Base-by-base conservation (phyloP, 306 rosid species). In the Cicer judaicum region DNA sequence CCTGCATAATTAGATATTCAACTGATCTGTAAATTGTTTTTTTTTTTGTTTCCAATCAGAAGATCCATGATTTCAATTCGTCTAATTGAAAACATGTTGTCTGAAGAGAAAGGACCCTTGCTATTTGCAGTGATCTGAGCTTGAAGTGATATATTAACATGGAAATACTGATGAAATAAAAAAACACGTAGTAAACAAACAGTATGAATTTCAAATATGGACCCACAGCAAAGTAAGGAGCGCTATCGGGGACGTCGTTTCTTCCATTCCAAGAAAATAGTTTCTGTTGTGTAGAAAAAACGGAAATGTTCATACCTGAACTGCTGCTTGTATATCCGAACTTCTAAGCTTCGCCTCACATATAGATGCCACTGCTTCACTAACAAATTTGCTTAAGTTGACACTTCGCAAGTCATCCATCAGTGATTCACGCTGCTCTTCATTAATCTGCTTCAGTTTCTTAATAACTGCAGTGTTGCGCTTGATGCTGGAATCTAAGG, bases 341-440 rank as follows among this genome's bases (percentile, higher is more conserved):
- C 87, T 83, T 88, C 96, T 87, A 80, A 95, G 97, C 60, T 88
- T 95, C 64, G 99, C 99, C 42, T 95, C 99, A 77, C 98, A 92
- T 64, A 95, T 92, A 59, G 99, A 90, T 52, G 96, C 75, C 69
- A 95, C 98, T 43, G 99, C 99, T 88, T 95, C 99, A 73, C 97
- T 95, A 57, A 92, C 99, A 89, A 95, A 95, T 89, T 95, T 95
- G 86, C 97, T 95, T 52, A 95, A 85, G 83, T 95, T 95, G 84
- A 95, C 97, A 90, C 78, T 77, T 75, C 86, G 88, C 78, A 95
- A 80, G 16, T 95, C 99, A 10, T 95, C 99, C 86, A 90, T 88
- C 83, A 92, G 82, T 43, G 93, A 84, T 72, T 90, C 99, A 15
- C 97, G 89, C 80, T 86, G 99, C 86, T 95, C 99, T 80, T 95